phyloP scores from a whole-genome alignment of 2,329 filamentous ascomycete genomes.

The Fusarium transvaalense region DNA sequence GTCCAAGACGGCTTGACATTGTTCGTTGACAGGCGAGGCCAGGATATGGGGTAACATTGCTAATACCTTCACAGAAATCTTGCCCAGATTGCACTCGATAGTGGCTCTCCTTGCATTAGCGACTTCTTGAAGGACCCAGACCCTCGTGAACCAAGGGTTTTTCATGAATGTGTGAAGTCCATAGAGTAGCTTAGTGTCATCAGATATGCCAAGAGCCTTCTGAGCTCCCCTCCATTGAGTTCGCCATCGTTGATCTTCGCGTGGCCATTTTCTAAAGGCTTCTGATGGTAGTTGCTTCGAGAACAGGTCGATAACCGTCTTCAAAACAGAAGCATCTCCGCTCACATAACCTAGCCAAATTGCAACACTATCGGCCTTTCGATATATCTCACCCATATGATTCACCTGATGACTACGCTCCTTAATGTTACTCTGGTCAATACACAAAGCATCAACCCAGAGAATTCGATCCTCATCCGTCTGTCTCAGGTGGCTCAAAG shows the following conservation, averaged over 20 bases:
- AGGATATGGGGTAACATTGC: not conserved
- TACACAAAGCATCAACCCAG: constrained; percentile 25
- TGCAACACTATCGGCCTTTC: not conserved
- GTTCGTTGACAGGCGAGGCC: rapidly evolving
- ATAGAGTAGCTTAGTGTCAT: rapidly evolving
- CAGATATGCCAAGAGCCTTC: rapidly evolving
- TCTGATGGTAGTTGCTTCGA: rapidly evolving
- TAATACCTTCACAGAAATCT: not conserved
- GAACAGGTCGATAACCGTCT: not conserved
- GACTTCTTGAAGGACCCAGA: constrained; percentile 30
- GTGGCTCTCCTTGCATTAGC: not conserved
- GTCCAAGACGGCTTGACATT: constrained; percentile 31
- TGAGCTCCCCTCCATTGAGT: not conserved
- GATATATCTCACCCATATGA: constrained; percentile 6
- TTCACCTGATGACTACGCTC: constrained; percentile 27
- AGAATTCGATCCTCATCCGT: not conserved
- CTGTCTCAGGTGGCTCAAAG: not conserved
- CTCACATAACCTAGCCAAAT: not conserved
- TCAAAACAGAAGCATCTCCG: rapidly evolving
- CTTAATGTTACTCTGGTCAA: constrained; percentile 13
- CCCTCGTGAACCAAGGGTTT: constrained; percentile 19
- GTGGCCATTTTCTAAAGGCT: not conserved
- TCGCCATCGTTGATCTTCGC: not conserved
- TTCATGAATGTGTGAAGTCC: rapidly evolving
- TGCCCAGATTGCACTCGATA: not conserved